Percentiles rank a stretch among this genome's conserved stretches.
Evolutionary conservation across 2,329 filamentous ascomycete species (phyloP).

Genomic region (Pseudocercospora fuligena): DNA sequence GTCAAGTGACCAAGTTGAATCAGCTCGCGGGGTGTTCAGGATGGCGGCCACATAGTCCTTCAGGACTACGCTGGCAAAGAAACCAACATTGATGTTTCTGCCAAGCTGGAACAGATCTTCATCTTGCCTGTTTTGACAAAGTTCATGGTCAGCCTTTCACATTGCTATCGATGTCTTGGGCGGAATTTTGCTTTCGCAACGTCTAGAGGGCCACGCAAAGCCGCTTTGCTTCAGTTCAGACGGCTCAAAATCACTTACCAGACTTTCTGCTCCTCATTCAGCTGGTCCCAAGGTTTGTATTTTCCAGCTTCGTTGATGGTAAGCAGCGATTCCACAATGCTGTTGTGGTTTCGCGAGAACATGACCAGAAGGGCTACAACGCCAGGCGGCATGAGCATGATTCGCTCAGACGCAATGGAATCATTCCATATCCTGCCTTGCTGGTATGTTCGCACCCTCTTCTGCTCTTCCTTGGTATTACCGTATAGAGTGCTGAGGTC

Average conservation of each 20-base stretch:
- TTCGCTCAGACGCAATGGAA: constrained; percentile 51
- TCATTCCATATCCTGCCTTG: constrained; percentile 52
- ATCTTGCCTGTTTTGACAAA: constrained; percentile 65
- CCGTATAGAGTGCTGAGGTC: constrained; percentile 55
- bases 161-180: not conserved
- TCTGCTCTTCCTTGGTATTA: constrained; percentile 50
- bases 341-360: constrained; percentile 55
- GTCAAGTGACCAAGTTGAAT: constrained; percentile 53
- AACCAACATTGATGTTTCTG: constrained; percentile 55
- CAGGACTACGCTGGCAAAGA: constrained; percentile 52
- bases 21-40: constrained; percentile 51
- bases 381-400: constrained; percentile 56
- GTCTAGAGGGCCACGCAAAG: not conserved
- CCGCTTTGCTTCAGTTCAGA: constrained; percentile 52
- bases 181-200: not conserved
- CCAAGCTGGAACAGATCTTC: constrained; percentile 55
- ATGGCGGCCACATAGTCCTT: constrained; percentile 55
- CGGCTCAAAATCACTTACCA: constrained; percentile 40
- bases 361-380: constrained; percentile 49
- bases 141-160: not conserved
- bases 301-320: constrained; percentile 52
- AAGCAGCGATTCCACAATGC: constrained; percentile 47
- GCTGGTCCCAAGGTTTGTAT: constrained; percentile 48
- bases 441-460: constrained; percentile 49
- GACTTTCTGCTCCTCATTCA: constrained; percentile 44